These are phyloP conservation scores for Chaetothyriales sp. DNA, from an alignment of 2,329 filamentous ascomycete genomes.

Conservation along the genomic window DNA sequence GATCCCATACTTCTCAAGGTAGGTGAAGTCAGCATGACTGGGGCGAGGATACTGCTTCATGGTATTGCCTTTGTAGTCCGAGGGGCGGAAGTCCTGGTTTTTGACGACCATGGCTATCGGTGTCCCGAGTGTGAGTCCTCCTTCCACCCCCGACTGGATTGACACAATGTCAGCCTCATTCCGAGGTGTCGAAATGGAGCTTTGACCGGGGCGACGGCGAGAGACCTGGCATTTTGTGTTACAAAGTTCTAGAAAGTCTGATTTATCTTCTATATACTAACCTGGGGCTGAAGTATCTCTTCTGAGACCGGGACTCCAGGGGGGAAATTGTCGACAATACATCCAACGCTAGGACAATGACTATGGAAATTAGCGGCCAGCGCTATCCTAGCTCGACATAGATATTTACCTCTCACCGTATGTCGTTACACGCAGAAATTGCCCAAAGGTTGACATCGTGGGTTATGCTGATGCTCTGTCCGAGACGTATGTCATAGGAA, in stretches of 20 bases:
- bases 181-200: slow-evolving; percentile 75
- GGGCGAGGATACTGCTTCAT: slow-evolving; percentile 88
- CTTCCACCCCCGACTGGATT: slow-evolving; percentile 87
- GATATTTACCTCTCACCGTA: slow-evolving; percentile 54
- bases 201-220: slow-evolving; percentile 77
- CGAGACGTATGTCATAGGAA: no score
- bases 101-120: slow-evolving; percentile 76
- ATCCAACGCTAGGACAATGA: slow-evolving; percentile 84
- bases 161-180: slow-evolving; percentile 84
- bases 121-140: slow-evolving; percentile 76
- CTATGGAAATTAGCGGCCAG: not conserved
- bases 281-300: slow-evolving; percentile 81
- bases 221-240: slow-evolving; percentile 19
- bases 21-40: slow-evolving; percentile 91
- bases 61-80: slow-evolving; percentile 72
- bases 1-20: slow-evolving; percentile 91
- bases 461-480: not conserved
- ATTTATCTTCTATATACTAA: slow-evolving; percentile 35
- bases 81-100: slow-evolving; percentile 85
- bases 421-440: slow-evolving; percentile 69
- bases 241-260: not conserved
- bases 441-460: slow-evolving; percentile 77
- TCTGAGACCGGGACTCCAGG: slow-evolving; percentile 78
- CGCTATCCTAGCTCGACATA: not conserved
- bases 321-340: slow-evolving; percentile 85